A percentile compares a stretch with the other conserved stretches of the same genome.
These are phyloP conservation scores for Saccharomycopsis crataegensis DNA, from an alignment of 1,139 yeast species.

Conservation along the genomic window DNA sequence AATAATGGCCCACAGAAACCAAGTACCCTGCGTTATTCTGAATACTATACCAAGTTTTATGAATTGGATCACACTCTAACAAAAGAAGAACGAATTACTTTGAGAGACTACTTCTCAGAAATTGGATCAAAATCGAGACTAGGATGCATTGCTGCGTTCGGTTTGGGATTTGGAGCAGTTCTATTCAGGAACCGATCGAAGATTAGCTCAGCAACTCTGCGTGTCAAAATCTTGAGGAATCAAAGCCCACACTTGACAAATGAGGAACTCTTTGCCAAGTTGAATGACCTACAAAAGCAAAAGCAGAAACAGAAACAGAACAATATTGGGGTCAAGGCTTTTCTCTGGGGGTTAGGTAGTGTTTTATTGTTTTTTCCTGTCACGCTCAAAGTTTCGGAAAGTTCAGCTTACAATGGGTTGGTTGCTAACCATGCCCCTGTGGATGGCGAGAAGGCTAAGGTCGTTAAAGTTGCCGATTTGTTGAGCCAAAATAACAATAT, in stretches of 20 bases:
- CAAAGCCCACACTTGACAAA: conserved; percentile 1
- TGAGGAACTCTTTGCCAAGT: conserved; percentile 2
- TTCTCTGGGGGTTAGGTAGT: conserved; percentile 8
- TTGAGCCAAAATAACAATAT: neutral
- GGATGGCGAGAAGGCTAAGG: neutral
- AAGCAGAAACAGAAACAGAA: neutral
- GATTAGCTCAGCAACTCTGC: neutral
- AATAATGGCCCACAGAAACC: too few relatives aligned
- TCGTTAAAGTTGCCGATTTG: conserved; percentile 5
- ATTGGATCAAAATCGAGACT: neutral
- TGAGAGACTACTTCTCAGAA: conserved; percentile 9
- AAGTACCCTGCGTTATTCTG: too few relatives aligned
- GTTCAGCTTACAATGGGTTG: neutral
- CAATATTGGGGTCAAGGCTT: conserved; percentile 7
- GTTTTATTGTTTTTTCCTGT: neutral
- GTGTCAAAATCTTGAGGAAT: neutral
- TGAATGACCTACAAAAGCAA: neutral
- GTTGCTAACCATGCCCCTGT: neutral
- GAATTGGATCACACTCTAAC: conserved; percentile 14
- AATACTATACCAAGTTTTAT: conserved; percentile 2
- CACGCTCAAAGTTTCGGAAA: neutral
- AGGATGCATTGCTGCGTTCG: conserved; percentile 4
- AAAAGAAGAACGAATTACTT: conserved; percentile 8
- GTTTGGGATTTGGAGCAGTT: conserved; percentile 9
- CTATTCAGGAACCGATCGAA: conserved; percentile 7